Base-by-base conservation (phyloP, 2,329 filamentous ascomycete genomes). In the Monosporascus sp. region DNA sequence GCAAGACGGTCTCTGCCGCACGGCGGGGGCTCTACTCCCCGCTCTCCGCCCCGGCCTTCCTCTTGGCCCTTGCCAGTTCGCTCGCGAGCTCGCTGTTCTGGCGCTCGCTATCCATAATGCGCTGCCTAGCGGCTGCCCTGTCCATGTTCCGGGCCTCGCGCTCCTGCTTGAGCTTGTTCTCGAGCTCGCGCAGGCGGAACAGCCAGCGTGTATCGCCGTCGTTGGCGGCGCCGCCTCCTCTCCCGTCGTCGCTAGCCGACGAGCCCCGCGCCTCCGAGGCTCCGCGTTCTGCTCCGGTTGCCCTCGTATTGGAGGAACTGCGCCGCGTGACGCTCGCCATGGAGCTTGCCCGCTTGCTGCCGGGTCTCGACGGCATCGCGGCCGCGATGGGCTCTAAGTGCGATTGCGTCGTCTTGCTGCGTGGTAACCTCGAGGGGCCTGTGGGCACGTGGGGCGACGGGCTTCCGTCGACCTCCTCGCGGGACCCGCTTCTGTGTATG, bases 121-220 rank as follows among this genome's bases (percentile, higher is more conserved):
- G 78, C 73, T 91, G 88, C 52, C 90, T 77, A 27, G 93, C 93
- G 24, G 91, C 91, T 48, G 82, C 87, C 3, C 94, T 84, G 72
- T 99, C 94, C 54, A 96, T 76, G 51, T 95, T 76, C 45, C 94
- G 77, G 1, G 86, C 91, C 71, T 97, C 94, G 16, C 94, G 78
- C 73, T 99, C 94, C 46, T 89, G 86, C 70, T 96, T 96, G 19
- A 99, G 77, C 62, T 95, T 84, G 60, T 87, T 82, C 76, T 99
- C 94, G 61, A 97, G 76, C 67, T 97, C 92, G 53, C 90, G 85
- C 36, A 97, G 77, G 7, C 94, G 78, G 58, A 96, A 83, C 59
- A 95, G 85, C 90, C 91, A 96, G 61, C 88, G 84, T 59, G 89
- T 86, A 61, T 93, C 87, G 40, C 74, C 73, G 38, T 61, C 56